phyloP scores from a whole-genome alignment of 768 basidiomycete species.

The Lentinula boryana region DNA sequence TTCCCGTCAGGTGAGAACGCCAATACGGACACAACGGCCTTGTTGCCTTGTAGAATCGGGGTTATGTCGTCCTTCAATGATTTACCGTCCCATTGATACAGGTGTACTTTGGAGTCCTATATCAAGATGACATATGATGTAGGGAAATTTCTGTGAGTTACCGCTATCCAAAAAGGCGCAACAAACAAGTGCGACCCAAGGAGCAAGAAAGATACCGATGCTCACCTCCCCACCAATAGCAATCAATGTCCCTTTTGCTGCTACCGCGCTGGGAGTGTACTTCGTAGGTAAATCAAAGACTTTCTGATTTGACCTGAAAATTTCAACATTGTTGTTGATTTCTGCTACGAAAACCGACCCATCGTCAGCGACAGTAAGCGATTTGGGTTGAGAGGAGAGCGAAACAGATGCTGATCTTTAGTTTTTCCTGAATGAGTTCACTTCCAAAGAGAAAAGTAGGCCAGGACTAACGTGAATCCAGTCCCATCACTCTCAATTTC shows the following conservation, averaged over 20 bases:
- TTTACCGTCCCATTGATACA: conserved; percentile 71
- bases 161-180: not conserved
- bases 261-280: conserved; percentile 52
- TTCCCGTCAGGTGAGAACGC: conserved; percentile 77
- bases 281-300: conserved; percentile 49
- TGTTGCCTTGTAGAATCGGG: conserved; percentile 51
- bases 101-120: conserved; percentile 69
- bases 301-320: conserved; percentile 64
- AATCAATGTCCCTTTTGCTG: conserved; percentile 43
- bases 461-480: conserved; percentile 43
- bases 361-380: conserved; percentile 53
- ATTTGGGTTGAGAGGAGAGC: conserved; percentile 61
- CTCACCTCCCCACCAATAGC: conserved; percentile 72
- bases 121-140: not conserved
- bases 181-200: not conserved
- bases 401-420: conserved; percentile 45
- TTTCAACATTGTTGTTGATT: conserved; percentile 47
- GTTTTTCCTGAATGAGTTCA: not conserved
- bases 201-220: not conserved
- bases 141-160: not conserved
- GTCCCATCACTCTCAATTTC: conserved; percentile 48
- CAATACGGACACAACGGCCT: conserved; percentile 64
- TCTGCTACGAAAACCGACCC: conserved; percentile 63
- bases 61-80: conserved; percentile 47
- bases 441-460: not conserved